Evolutionary conservation across 768 basidiomycete genomes (phyloP), one percentile per base, ranked within the genome.

Genomic region (Tephrocybe sp.): DNA sequence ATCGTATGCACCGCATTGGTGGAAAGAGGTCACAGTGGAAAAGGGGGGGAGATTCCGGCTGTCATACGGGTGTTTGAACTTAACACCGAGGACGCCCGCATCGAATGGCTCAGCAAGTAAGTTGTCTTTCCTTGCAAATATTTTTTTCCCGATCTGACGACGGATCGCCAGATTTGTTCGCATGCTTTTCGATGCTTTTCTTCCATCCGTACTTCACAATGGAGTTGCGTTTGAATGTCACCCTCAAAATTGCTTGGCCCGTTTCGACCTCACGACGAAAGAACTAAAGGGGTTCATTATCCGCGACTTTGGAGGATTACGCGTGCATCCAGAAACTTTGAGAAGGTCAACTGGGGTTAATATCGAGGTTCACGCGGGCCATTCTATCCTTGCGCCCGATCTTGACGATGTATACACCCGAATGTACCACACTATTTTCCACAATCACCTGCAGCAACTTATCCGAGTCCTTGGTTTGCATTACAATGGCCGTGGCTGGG

Each of bases 161-260:
- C 26, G 3, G 17, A 9, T 23, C 49, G 9, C 36, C 20, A 79
- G 78, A 48, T 80, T 79, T 55, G 69, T 75, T 48, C 69, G 72
- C 22, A 39, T 82, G 23, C 75, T 80, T 52, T 73, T 82, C 52
- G 64, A 68, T n/a, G 80, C 80, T 2, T 82, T 83, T 57, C 66
- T 83, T 16, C 80, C 82, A 2, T 68, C 79, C 0, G 70, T 81
- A 52, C 62, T 83, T 3, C 57, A 72, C 47, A 78, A 83, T 51
- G 79, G 80, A 6, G 79, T 83, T 4, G 79, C 76, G 1, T 82
- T 83, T 56, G 80, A 83, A 60, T 77, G 74, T 43, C 82, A 83
- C 58, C 78, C 78, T 1, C 82, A 83, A 62, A 82, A 83, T 53
- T 80, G 79, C 52, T 65, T 83, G 7, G 79, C 79, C 5, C 73